Conservation (phyloP, 129 eudicot genomes). For the Gnaphalium uliginosum region DNA sequence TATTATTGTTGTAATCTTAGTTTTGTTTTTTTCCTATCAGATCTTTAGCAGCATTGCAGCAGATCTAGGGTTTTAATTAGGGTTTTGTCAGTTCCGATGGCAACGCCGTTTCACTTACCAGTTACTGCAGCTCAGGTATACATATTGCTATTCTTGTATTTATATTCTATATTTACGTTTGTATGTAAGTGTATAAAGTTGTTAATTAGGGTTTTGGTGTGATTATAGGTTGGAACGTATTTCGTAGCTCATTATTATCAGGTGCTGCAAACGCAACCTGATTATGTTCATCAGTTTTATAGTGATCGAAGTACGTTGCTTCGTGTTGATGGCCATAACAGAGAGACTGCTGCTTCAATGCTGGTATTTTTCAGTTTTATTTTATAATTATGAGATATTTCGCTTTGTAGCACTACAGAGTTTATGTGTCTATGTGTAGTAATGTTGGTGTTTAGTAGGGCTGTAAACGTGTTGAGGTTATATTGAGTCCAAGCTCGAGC, state of each 20-base stretch:
- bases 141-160: neutral
- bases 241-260: slow-evolving; percentile 82
- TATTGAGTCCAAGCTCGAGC: neutral
- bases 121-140: slow-evolving; percentile 75
- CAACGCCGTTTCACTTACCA: slow-evolving; percentile 62
- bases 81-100: slow-evolving; percentile 42
- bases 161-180: neutral
- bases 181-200: neutral
- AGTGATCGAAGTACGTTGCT: slow-evolving; percentile 73
- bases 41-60: slow-evolving; percentile 45
- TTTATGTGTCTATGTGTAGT: neutral
- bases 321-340: slow-evolving; percentile 62
- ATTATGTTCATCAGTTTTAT: slow-evolving; percentile 70
- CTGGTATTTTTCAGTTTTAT: slow-evolving; percentile 43
- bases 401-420: neutral
- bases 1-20: neutral
- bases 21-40: slow-evolving; percentile 23
- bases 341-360: slow-evolving; percentile 77
- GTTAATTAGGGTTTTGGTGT: slow-evolving; percentile 13
- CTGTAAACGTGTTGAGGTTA: neutral
- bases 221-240: slow-evolving; percentile 66
- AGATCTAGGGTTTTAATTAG: slow-evolving; percentile 62
- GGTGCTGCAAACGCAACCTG: slow-evolving; percentile 68
- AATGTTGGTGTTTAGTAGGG: neutral
- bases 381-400: neutral